phyloP scores from a whole-genome alignment of 2,329 filamentous ascomycete genomes.

The Scedosporium apiospermum region DNA sequence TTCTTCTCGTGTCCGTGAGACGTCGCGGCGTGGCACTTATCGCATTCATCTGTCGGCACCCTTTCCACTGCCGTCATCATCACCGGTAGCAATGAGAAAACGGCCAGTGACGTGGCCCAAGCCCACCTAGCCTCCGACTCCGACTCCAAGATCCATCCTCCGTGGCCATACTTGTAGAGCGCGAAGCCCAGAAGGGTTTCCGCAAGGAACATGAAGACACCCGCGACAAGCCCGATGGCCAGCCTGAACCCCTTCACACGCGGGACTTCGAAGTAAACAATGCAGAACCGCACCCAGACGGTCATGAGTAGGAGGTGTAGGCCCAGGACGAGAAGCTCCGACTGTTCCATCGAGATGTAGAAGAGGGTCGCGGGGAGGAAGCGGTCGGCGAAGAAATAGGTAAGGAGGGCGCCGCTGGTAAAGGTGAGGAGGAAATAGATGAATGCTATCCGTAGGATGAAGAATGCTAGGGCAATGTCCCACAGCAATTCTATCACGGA shows the following conservation, averaged over 20 bases:
- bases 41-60: neutral
- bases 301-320: neutral
- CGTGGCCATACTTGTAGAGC: neutral
- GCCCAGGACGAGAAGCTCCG: slow-evolving; percentile 2
- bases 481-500: slow-evolving; percentile 26
- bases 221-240: neutral
- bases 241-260: slow-evolving; percentile 2
- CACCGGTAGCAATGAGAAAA: neutral
- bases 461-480: slow-evolving; percentile 25
- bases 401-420: slow-evolving; percentile 12
- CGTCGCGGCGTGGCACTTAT: neutral
- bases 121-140: neutral
- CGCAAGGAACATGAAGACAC: neutral
- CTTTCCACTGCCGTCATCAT: neutral
- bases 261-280: neutral
- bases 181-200: neutral
- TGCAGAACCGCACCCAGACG: neutral
- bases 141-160: neutral
- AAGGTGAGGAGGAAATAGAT: slow-evolving; percentile 21
- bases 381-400: slow-evolving; percentile 11
- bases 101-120: neutral
- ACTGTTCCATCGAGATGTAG: slow-evolving; percentile 5
- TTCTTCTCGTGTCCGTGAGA: neutral
- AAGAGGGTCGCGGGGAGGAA: slow-evolving; percentile 4
- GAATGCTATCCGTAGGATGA: slow-evolving; percentile 21